These are phyloP conservation scores for Coccomyxa subellipsoidea DNA, from an alignment of 163 green algal species.

Conservation along the genomic window DNA sequence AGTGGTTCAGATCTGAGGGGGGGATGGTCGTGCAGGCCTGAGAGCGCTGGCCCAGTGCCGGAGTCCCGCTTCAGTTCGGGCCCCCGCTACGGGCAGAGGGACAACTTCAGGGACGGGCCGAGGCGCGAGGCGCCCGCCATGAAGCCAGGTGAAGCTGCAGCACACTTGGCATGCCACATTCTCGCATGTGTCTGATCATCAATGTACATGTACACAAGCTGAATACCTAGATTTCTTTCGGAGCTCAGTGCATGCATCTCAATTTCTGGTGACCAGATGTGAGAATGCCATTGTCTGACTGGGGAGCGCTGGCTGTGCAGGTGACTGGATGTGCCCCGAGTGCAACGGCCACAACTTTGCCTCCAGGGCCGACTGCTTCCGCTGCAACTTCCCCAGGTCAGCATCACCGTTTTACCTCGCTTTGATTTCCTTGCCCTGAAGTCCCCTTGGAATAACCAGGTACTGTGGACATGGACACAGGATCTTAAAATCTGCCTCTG, in stretches of 20 bases:
- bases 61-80: no score
- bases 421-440: background rate
- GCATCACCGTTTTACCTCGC: background rate
- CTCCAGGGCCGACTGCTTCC: constrained; percentile 43
- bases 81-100: background rate
- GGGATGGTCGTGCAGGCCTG: background rate
- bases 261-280: background rate
- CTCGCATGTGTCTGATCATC: background rate
- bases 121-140: background rate
- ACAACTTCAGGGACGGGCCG: background rate
- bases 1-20: background rate
- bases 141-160: background rate
- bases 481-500: background rate
- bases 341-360: constrained; percentile 66
- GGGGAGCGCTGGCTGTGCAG: constrained; percentile 11
- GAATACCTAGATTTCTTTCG: no score
- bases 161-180: background rate
- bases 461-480: no score
- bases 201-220: background rate
- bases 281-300: background rate
- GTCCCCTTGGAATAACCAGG: no score
- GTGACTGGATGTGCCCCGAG: constrained; percentile 58
- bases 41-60: background rate
- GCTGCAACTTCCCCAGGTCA: constrained; percentile 35
- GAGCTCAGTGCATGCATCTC: background rate